Evolutionary conservation across 805 yeast species (phyloP), one percentile per base, ranked within the genome.

Genomic region (Starmera quercuum): DNA sequence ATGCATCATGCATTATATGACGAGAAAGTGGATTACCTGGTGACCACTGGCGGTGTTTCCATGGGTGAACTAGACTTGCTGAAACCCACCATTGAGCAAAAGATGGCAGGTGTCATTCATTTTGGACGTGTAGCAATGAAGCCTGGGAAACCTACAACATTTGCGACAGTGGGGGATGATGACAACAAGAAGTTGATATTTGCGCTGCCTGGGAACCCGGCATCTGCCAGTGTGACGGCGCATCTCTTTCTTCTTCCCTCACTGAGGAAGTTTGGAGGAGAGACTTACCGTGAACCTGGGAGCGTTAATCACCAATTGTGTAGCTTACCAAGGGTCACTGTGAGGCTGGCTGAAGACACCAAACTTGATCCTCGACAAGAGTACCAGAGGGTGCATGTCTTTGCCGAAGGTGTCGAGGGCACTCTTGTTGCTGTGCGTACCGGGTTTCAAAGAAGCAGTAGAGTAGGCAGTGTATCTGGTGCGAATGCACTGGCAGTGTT

Each of bases 131-230:
- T 72, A 6, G 62, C 63, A n/a, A 72, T 72, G 75, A 72, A 72
- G 41, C 78, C 78, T 1, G 78, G 78, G 0, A 72, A 72, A 40
- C 78, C 78, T 3, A 66, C 75, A 2, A 72, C 78, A 1, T 72
- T 71, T 56, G 78, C 76, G 0, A 68, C 75, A 0, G 36, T 61
- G 9, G 43, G 37, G 11, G 25, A 37, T 12, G 35, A 39, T 8
- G 46, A 46, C 3, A 29, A 16, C 5, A 46, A 26, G 6, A 65
- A 56, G 33, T 46, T 57, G 4, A 58, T 72, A 1, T 67, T 72
- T 51, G 75, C 71, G 0, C 54, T 72, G 3, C 78, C 78, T 1
- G 78, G 78, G 2, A 72, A 72, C 39, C 78, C 78, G 7, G 77
- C 73, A 0, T 69, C 76, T 5, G 73, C 73, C 2, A 53, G 61